Evolutionary conservation across 768 basidiomycete genomes (phyloP), one percentile per base, ranked within the genome.

Genomic region (Lenzites betulinus): DNA sequence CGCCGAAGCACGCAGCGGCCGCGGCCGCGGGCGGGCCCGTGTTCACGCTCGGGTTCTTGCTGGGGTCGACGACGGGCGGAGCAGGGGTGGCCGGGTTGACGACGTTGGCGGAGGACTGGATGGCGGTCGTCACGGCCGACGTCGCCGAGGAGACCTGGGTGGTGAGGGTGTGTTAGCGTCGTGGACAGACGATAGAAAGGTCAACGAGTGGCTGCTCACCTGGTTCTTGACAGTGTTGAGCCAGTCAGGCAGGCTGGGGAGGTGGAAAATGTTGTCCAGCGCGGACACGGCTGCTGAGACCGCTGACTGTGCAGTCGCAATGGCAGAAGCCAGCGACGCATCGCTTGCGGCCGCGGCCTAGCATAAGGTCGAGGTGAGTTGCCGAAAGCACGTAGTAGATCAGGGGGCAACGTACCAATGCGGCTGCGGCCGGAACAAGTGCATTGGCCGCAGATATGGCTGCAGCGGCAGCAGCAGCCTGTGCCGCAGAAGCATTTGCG

Each of bases 1-100:
- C 58, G 9, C 44, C 44, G 46, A 59, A 59, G 58, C 58, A 59
- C 2, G 58, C 58, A 11, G 58, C 30, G 16, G 58, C 51, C 5
- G 39, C 9, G 22, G n/a, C 30, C 8, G 57, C 28, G 4, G 57
- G 57, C 3, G 39, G 28, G 16, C 39, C 57, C 9, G 7, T 7
- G 50, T 51, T 51, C 39, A 42, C n/a, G 39, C 22, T 25, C 28
- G 49, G 57, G 49, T 58, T 44, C 30, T 43, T 51, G n/a, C 20
- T 23, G 20, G 57, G 57, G 13, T 51, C 57, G 0, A 38, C 39
- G 49, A 30, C 28, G 3, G 57, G 57, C 1, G 57, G 41, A 12
- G 43, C 26, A 2, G 49, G 28, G 1, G 48, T 49, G 15, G 38
- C n/a, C 23, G 57, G 47, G 39, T 50, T 39, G 41, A 58, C 42